Evolutionary conservation across 2,329 filamentous ascomycete genomes (phyloP), one percentile per base, ranked within the genome.

Genomic region (Bretziella fagacearum): DNA sequence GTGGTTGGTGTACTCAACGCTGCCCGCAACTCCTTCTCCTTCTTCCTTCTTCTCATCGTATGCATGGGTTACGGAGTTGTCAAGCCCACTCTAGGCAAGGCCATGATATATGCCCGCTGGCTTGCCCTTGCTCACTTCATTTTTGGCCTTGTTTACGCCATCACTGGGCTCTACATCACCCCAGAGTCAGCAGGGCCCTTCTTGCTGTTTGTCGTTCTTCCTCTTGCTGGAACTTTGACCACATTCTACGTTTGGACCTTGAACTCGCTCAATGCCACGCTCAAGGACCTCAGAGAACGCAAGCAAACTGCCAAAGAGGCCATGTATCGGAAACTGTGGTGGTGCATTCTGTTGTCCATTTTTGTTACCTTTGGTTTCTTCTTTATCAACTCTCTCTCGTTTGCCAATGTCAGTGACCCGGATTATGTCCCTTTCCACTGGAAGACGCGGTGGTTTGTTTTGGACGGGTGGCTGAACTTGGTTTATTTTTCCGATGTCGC

Each of bases 11-110:
- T 96, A 20, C 71, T 98, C 37, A 96, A 94, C 59, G 91, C 91
- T 4, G 87, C 80, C 48, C 76, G 91, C 53, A 98, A 96, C 63
- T 95, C 89, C 0, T 96, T 98, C 61, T 95, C 89, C 0, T 98
- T 98, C 69, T 98, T 98, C 69, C 69, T 98, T 43, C 73, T 98
- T 6, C 77, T 98, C 46, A 96, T 98, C 55, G 91, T 98, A 26
- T 98, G 91, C 63, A 98, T 98, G 91, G 91, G 91, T 26, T 98
- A 98, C 57, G 91, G 91, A 55, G 93, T 98, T 20, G 93, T 98
- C 54, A 96, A 96, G 65, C 83, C 81, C 2, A 85, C 81, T 2
- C 73, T 98, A 3, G 91, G 91, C 49, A 83, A 81, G 57, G 87
- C 86, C 10, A 98, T 98, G 91, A 77, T 89, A 54, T 89, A 84